phyloP scores from a whole-genome alignment of 2,329 filamentous ascomycete species.

The Lasiodiplodia citricola region DNA sequence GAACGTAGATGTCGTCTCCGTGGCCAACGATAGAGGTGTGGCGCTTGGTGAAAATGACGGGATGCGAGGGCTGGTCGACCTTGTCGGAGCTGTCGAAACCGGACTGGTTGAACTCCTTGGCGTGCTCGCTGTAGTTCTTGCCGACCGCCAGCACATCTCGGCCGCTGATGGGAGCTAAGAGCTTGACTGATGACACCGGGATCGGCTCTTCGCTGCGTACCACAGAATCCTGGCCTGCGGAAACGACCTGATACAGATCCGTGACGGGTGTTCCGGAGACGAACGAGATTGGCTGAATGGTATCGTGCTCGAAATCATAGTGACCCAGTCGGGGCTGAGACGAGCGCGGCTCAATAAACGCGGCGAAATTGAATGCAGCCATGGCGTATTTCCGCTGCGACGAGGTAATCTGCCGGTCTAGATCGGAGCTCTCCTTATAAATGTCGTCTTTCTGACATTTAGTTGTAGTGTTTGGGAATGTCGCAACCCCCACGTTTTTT shows the following conservation, averaged over 20 bases:
- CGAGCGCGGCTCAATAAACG: not conserved
- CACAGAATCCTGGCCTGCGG: slow-evolving; percentile 43
- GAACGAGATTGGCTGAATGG: slow-evolving; percentile 53
- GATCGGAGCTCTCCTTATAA: not conserved
- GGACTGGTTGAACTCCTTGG: slow-evolving; percentile 62
- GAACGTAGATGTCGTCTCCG: slow-evolving; percentile 54
- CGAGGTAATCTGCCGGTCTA: not conserved
- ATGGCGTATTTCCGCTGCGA: not conserved
- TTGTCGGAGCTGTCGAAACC: slow-evolving; percentile 64
- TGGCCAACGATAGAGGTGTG: slow-evolving; percentile 59
- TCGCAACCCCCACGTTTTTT: not conserved
- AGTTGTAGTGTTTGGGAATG: not conserved
- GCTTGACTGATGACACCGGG: slow-evolving; percentile 43
- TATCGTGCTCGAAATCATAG: slow-evolving; percentile 43
- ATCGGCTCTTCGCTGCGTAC: slow-evolving; percentile 28
- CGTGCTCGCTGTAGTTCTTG: slow-evolving; percentile 64
- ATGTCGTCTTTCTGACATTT: not conserved
- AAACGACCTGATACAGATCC: slow-evolving; percentile 59
- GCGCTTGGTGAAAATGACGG: slow-evolving; percentile 63
- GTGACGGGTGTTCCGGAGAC: slow-evolving; percentile 53
- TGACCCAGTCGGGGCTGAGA: slow-evolving; percentile 47
- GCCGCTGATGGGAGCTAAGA: slow-evolving; percentile 55
- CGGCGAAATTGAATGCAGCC: not conserved
- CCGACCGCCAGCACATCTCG: slow-evolving; percentile 62
- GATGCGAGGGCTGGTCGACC: slow-evolving; percentile 57